Conservation (phyloP, 768 basidiomycete species). For the Termitomyces sp. region DNA sequence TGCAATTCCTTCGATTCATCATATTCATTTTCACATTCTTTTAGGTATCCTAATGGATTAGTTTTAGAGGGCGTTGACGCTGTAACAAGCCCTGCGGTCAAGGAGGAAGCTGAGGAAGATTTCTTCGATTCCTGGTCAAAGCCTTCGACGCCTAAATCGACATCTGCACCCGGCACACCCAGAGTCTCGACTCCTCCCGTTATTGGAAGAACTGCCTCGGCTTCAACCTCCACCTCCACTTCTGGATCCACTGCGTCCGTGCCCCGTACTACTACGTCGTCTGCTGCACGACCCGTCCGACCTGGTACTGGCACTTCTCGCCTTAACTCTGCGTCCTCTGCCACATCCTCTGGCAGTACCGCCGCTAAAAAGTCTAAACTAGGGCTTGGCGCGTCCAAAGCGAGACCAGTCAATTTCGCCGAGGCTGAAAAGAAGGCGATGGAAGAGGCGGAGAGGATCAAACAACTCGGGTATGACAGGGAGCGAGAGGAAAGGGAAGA, state of each 20-base stretch:
- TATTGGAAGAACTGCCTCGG: constrained; percentile 47
- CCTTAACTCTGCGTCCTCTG: constrained; percentile 31
- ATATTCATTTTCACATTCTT: background rate
- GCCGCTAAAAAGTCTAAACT: constrained; percentile 62
- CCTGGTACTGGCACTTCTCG: constrained; percentile 34
- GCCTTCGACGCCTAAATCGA: constrained; percentile 50
- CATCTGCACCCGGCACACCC: constrained; percentile 47
- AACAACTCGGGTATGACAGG: constrained; percentile 88
- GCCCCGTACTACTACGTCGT: constrained; percentile 64
- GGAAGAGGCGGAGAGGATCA: constrained; percentile 90
- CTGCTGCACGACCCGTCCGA: constrained; percentile 44
- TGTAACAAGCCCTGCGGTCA: constrained; percentile 30
- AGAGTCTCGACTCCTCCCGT: constrained; percentile 50
- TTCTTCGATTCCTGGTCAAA: constrained; percentile 99
- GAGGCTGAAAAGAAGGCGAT: constrained; percentile 87
- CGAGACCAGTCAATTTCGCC: constrained; percentile 86
- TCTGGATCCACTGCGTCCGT: constrained; percentile 25
- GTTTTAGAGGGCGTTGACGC: constrained; percentile 77
- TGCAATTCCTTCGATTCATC: constrained; percentile 16
- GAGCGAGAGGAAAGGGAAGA: constrained; percentile 82
- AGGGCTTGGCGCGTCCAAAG: constrained; percentile 86
- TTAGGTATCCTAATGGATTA: constrained; percentile 73
- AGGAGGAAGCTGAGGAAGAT: constrained; percentile 68
- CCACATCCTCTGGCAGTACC: constrained; percentile 19
- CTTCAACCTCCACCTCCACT: constrained; percentile 28